Conservation (phyloP, 2,329 filamentous ascomycete genomes). For the Gnomoniopsis smithogilvyi region DNA sequence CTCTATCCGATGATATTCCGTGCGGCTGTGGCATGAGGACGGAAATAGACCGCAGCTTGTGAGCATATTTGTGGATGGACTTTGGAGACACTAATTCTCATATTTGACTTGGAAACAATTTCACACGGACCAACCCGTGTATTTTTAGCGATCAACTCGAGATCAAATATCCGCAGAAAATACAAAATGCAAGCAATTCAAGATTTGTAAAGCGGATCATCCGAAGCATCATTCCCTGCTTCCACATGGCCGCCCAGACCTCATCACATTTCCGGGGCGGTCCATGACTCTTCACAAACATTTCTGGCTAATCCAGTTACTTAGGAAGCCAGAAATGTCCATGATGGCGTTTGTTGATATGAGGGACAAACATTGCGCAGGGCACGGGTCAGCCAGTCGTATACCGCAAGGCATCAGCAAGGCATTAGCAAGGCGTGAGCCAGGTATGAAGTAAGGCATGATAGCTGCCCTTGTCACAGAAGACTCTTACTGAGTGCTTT, state of each 20-base stretch:
- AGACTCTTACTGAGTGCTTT: too few relatives aligned
- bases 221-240: conserved; percentile 2
- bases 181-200: background rate
- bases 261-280: background rate
- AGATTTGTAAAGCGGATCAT: conserved; percentile 8
- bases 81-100: background rate
- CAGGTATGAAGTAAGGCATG: too few relatives aligned
- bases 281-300: conserved; percentile 3
- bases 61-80: background rate
- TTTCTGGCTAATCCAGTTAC: background rate
- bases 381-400: too few relatives aligned
- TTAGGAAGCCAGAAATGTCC: too few relatives aligned
- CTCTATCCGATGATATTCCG: too few relatives aligned
- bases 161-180: background rate
- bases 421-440: too few relatives aligned
- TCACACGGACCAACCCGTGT: background rate
- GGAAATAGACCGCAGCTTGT: background rate
- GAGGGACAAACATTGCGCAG: too few relatives aligned
- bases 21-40: too few relatives aligned
- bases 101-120: background rate
- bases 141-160: background rate
- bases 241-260: conserved; percentile 7
- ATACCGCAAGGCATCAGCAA: too few relatives aligned
- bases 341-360: too few relatives aligned
- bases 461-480: background rate